Evolutionary conservation across 768 basidiomycete genomes (phyloP), one percentile per base, ranked within the genome.

Genomic region (Suillus fuscotomentosus): DNA sequence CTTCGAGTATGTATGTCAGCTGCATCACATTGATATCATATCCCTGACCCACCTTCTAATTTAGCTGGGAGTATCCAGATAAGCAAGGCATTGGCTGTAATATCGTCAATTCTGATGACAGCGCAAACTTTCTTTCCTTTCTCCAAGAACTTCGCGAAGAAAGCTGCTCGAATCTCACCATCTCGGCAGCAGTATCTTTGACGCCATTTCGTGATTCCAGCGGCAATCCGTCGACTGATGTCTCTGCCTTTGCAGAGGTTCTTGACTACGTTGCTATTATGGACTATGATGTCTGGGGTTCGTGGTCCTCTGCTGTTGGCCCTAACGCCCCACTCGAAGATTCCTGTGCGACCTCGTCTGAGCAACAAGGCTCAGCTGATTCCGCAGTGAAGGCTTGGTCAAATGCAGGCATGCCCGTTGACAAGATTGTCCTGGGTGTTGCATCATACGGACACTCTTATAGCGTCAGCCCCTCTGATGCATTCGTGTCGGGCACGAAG

Each of bases 1-100:
- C 68, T 86, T 90, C 62, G 89, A 89, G 88, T 88, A 70, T 47
- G 86, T 78, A 13, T 41, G 17, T 17, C 17, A 20, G 22, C 47
- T 38, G 8, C 8, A 38, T 38, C 8, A 10, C 45, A 4, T 31
- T 0, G 10, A 6, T 0, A 2, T 22, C 4, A 50, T 22, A 6
- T 47, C 11, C 53, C 24, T 55, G 17, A 64, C 68, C 34, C 68
- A 24, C 20, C 6, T 3, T 5, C 14, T 27, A 0, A 20, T 27
- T 62, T 57, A 92, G 91, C 71, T 95, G 93, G 94, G 94, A 95
- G 74, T 97, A 92, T 72, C 95, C 94, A 45, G 84, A 81, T 42
- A 77, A 77, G 11, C 78, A 78, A 24, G 94, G 93, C 17, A 83
- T 90, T 20, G 82, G 84, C 5, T 92, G 91, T 72, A 97, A 97